Conservation (phyloP, 495 filamentous ascomycete species). For the Hypoxylon lienhwacheense region DNA sequence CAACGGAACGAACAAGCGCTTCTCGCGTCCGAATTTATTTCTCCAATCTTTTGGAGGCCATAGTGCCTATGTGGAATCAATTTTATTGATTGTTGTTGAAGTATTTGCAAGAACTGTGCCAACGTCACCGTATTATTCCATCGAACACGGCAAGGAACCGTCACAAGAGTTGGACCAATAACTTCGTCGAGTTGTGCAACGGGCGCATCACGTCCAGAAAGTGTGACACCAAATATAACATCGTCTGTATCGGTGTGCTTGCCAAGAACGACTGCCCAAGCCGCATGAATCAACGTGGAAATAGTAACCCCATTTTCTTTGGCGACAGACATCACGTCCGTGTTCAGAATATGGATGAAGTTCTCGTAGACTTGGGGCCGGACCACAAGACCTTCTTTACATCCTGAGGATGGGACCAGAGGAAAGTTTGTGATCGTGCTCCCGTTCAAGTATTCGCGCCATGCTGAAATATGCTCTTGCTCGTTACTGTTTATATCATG, state of each 20-base stretch:
- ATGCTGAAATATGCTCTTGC: too few species aligned
- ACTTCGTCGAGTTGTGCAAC: constrained; percentile 51
- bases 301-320: not conserved
- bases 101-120: constrained; percentile 16
- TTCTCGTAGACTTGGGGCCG: not conserved
- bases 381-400: too few species aligned
- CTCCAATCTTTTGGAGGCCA: constrained; percentile 62
- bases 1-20: constrained; percentile 63
- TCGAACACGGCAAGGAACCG: constrained; percentile 57
- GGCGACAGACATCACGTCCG: not conserved
- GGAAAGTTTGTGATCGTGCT: too few species aligned
- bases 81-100: constrained; percentile 55
- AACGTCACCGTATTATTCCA: constrained; percentile 39
- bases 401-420: too few species aligned
- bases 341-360: not conserved
- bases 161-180: constrained; percentile 59
- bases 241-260: constrained; percentile 39
- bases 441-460: too few species aligned
- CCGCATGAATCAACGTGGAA: constrained; percentile 36
- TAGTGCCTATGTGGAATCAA: constrained; percentile 59
- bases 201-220: constrained; percentile 51
- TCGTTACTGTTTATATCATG: too few species aligned
- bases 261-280: constrained; percentile 44
- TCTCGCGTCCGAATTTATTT: constrained; percentile 53
- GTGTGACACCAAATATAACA: constrained; percentile 58